Base-by-base conservation (phyloP, 2,329 filamentous ascomycete species). In the Talaromyces amestolkiae region DNA sequence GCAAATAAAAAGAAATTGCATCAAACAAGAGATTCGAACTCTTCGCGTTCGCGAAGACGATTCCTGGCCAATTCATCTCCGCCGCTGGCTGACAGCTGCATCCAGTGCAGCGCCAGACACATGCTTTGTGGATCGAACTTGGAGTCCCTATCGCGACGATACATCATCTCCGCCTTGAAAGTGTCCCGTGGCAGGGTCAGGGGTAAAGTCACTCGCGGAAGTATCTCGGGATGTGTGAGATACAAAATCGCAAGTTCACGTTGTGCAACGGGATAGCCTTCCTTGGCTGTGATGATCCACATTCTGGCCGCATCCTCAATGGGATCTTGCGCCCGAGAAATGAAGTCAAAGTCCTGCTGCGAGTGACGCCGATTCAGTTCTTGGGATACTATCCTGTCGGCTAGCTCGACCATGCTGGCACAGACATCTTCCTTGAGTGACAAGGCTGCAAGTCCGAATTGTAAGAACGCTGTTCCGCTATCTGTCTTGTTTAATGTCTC, bases 91-190 rank as follows among this genome's bases (percentile, higher is more conserved):
- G 91, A 93, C 69, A 91, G 84, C 80, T 94, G 92, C 93, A 98
- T 97, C 93, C 94, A 98, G 81, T 98, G 94, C 78, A 96, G 89
- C 10, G 94, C 94, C 65, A 97, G 87, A 72, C 93, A 97, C 91
- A 98, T 95, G 49, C 93, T 88, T 63, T 90, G 90, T 1, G 92
- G 91, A 75, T 97, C 92, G 66, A 89, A 93, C 70, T 92, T 84
- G 17, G 84, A 82, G 71, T 90, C 86, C 62, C 85, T 82, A 47
- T 85, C 85, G 68, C 82, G 83, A 68, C 82, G 80, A 74, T 86
- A 91, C 84, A 96, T 92, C 71, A 95, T 87, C 64, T 92, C 87
- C 70, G 91, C 90, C 78, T 94, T 95, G 81, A 98, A 98, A 0
- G 96, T 93, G 72, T 97, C 93, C 27, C 89, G 85, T 0, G 93